Evolutionary conservation across 169 alveolate species (phyloP), one percentile per base, ranked within the genome.

Genomic region (Eimeria necatrix): DNA sequence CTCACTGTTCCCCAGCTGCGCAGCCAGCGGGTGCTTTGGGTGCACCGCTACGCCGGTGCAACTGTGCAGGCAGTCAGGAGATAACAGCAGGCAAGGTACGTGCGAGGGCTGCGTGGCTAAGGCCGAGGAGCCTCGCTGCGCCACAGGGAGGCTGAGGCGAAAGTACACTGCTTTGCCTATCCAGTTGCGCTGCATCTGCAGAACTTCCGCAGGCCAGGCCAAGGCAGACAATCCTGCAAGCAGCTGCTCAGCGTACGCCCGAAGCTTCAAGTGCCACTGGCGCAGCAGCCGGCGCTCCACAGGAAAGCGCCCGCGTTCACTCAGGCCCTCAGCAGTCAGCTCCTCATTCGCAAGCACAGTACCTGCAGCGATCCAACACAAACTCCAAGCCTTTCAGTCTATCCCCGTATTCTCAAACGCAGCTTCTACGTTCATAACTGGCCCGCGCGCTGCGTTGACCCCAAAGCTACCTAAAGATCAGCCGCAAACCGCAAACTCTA

Each of bases 341-440:
- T 98, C 98, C 95, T 98, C 99, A 94, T 98, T 98, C 12, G 99
- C 98, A 41, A 98, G 97, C 52, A 98, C 99, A 26, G 99, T 97
- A 84, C 97, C 86, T 91, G 97, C 41, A 70, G 48, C 32, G 52
- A 81, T 6, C 26, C 20, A 4, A 2, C 74, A 32, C 83, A 78
- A 76, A 59, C 78, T 12, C 70, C 24, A 20, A 76, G 46, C 6
- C 87, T 46, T 51, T 70, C 46, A 51, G 24, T 71, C 52, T 22
- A 71, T 20, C 22, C 96, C 26, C 83, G 73, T 20, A 94, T 59
- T 14, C 94, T 91, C 92, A 96, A 96, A 94, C 48, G 89, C 76
- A 56, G 16, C 16, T 14, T 5, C 56, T 46, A 32, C 41, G 41
- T 0, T 32, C 41, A 2, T 2, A 32, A 32, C 41, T 32, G 41